phyloP scores from a whole-genome alignment of 345 rosid species.

The Salix suchowensis region DNA sequence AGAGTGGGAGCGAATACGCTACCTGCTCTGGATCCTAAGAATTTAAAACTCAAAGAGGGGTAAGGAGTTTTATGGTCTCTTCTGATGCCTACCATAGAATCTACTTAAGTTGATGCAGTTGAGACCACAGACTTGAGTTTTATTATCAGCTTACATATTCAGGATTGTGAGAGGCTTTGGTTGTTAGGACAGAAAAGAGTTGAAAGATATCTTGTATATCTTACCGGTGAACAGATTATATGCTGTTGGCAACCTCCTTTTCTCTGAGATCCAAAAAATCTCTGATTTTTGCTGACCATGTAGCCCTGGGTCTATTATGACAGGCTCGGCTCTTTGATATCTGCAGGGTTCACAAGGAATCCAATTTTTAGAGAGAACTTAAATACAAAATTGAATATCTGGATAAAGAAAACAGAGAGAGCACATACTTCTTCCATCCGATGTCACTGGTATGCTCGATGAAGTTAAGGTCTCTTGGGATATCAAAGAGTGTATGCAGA shows the following conservation, averaged over 20 bases:
- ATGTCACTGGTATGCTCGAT: constrained; percentile 83
- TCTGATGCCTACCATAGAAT: not conserved
- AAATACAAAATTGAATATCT: not conserved
- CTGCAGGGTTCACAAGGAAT: constrained; percentile 26
- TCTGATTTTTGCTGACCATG: constrained; percentile 51
- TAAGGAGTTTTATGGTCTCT: not conserved
- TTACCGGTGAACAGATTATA: constrained; percentile 64
- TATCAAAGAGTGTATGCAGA: constrained; percentile 48
- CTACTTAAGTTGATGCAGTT: not conserved
- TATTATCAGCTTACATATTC: not conserved
- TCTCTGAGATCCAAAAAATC: constrained; percentile 57
- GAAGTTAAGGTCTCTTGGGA: constrained; percentile 64
- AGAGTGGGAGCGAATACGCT: not conserved
- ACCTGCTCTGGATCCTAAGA: not conserved
- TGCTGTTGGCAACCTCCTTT: constrained; percentile 50
- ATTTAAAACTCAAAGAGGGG: not conserved
- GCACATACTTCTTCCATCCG: constrained; percentile 84
- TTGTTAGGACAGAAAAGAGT: no score
- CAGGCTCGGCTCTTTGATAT: constrained; percentile 63
- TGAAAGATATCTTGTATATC: not conserved
- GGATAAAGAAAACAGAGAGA: not conserved
- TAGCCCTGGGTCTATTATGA: constrained; percentile 66
- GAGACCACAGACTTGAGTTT: not conserved
- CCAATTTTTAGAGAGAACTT: constrained; percentile 12
- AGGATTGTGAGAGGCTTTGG: no score